Conservation (phyloP, 2,329 filamentous ascomycete genomes). For the Aureobasidium uvarum region DNA sequence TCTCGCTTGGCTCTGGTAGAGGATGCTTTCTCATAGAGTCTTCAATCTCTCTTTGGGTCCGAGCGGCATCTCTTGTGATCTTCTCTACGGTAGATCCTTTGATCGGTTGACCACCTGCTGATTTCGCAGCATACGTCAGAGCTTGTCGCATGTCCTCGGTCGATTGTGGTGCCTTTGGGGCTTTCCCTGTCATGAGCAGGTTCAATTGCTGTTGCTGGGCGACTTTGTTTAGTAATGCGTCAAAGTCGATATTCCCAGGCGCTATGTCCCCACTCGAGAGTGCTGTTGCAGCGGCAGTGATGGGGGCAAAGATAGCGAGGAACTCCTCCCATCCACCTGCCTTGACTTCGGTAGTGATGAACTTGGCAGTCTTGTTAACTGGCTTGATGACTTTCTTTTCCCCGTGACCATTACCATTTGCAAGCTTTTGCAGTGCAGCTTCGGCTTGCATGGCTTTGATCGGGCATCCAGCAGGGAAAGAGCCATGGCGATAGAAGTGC, state of each 20-base stretch:
- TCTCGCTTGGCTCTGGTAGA: constrained; percentile 31
- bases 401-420: constrained; percentile 34
- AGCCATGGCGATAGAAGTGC: constrained; percentile 67
- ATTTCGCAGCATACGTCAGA: constrained; percentile 35
- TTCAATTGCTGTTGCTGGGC: constrained; percentile 38
- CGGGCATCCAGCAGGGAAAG: constrained; percentile 69
- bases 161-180: constrained; percentile 33
- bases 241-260: constrained; percentile 38
- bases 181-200: constrained; percentile 33
- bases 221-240: constrained; percentile 38
- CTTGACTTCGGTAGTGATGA: constrained; percentile 51
- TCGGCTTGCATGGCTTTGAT: constrained; percentile 40
- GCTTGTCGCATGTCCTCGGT: constrained; percentile 37
- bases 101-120: constrained; percentile 7
- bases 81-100: constrained; percentile 20
- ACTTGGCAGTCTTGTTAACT: constrained; percentile 38
- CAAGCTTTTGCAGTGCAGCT: constrained; percentile 36
- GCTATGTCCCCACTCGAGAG: constrained; percentile 47
- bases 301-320: constrained; percentile 52
- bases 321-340: constrained; percentile 53
- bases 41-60: constrained; percentile 29
- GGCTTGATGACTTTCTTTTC: constrained; percentile 30
- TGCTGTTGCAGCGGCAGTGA: constrained; percentile 52
- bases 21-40: constrained; percentile 30
- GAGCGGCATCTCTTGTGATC: constrained; percentile 24